phyloP scores from a whole-genome alignment of 164 flowering plant species.

The Taxillus chinensis region DNA sequence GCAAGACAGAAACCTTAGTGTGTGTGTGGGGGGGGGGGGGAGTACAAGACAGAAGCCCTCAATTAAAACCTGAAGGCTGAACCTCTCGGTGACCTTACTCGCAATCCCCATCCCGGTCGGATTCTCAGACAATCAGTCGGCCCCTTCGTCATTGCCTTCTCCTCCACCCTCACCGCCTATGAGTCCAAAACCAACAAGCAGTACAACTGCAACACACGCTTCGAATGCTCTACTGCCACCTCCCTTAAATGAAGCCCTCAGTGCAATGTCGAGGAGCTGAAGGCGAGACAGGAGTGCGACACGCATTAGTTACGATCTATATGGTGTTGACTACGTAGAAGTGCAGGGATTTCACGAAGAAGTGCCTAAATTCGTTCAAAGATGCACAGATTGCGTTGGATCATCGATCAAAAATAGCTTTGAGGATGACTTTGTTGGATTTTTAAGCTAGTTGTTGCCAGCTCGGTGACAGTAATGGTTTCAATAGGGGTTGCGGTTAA shows the following conservation, averaged over 20 bases:
- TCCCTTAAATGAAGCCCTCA: slow-evolving; percentile 42
- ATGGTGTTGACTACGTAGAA: slow-evolving; percentile 26
- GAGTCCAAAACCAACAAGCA: slow-evolving; percentile 27
- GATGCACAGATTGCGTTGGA: no score
- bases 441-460: no score
- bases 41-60: no score
- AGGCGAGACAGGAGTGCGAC: slow-evolving; percentile 42
- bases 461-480: no score
- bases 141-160: slow-evolving; percentile 35
- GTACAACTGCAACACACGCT: slow-evolving; percentile 39
- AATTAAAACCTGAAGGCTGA: no score
- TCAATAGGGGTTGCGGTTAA: no score
- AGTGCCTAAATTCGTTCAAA: slow-evolving; percentile 34
- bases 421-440: no score
- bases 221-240: slow-evolving; percentile 48
- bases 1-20: no score
- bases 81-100: slow-evolving; percentile 32
- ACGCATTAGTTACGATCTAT: slow-evolving; percentile 36
- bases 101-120: slow-evolving; percentile 32
- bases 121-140: slow-evolving; percentile 19
- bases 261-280: slow-evolving; percentile 16
- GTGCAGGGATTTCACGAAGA: slow-evolving; percentile 34
- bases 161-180: slow-evolving; percentile 22
- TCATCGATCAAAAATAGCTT: no score
- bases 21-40: no score